Conservation (phyloP, 768 basidiomycete genomes). For the Leccinum barrowsii region DNA sequence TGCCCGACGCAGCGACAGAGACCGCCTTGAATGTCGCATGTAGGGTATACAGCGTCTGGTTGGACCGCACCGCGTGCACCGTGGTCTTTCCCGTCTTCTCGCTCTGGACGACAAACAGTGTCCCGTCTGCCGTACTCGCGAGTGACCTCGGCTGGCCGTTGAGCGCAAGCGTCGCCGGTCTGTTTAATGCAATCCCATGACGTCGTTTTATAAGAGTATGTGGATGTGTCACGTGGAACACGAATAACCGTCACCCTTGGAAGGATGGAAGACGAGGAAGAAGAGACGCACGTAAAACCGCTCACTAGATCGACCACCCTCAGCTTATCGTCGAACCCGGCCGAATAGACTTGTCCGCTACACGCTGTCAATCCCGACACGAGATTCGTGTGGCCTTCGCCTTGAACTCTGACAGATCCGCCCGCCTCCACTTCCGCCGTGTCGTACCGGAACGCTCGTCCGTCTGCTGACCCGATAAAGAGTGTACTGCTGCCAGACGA, state of each 20-base stretch:
- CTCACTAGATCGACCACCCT: slow-evolving; percentile 52
- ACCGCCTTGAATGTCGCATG: slow-evolving; percentile 51
- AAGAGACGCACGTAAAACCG: slow-evolving; percentile 30
- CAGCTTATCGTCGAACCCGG: slow-evolving; percentile 79
- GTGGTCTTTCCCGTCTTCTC: slow-evolving; percentile 41
- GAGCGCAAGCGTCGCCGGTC: slow-evolving; percentile 50
- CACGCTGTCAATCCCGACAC: slow-evolving; percentile 58
- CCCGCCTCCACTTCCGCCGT: slow-evolving; percentile 19
- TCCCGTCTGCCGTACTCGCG: slow-evolving; percentile 55
- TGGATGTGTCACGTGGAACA: neutral
- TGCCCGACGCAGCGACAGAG: slow-evolving; percentile 50
- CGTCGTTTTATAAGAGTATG: neutral
- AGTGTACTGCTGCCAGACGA: slow-evolving; percentile 51
- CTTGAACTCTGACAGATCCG: slow-evolving; percentile 43
- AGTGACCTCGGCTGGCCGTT: slow-evolving; percentile 66
- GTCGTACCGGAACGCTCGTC: slow-evolving; percentile 66
- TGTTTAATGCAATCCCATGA: slow-evolving; percentile 23
- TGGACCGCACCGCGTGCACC: slow-evolving; percentile 66
- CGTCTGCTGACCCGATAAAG: slow-evolving; percentile 77
- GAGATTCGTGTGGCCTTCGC: slow-evolving; percentile 67
- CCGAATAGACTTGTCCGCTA: slow-evolving; percentile 56
- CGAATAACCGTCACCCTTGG: neutral
- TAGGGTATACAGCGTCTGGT: slow-evolving; percentile 62
- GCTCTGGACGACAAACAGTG: slow-evolving; percentile 52
- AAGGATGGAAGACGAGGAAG: neutral